Conservation (phyloP, 2,329 filamentous ascomycete species). For the Nigrospora sphaerica region DNA sequence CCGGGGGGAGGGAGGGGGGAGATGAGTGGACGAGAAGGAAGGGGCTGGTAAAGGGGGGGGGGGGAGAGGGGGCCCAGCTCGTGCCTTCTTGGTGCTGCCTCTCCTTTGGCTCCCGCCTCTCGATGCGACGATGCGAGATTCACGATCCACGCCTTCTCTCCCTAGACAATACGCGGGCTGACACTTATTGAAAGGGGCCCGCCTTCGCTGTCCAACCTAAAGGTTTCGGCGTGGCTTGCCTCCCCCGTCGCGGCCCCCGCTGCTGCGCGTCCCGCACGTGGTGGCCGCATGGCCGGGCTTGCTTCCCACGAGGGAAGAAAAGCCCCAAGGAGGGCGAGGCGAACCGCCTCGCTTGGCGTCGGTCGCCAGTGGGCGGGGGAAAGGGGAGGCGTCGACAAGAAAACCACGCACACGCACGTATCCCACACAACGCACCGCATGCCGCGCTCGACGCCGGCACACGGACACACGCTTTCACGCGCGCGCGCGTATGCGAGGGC, state of each 20-base stretch:
- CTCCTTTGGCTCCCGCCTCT: background rate
- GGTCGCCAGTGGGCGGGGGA: too few species aligned
- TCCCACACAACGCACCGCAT: too few species aligned
- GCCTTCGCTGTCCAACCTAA: conserved; percentile 7
- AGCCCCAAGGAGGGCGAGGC: too few species aligned
- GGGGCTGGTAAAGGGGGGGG: background rate
- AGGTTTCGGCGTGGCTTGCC: conserved; percentile 5
- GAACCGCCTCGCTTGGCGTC: too few species aligned
- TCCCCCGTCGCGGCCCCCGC: conserved; percentile 1
- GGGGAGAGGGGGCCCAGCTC: too few species aligned
- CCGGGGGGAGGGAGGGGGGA: background rate
- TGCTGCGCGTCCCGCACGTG: conserved; percentile 11
- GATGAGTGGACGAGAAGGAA: background rate
- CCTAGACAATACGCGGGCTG: background rate
- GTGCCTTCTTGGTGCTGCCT: background rate
- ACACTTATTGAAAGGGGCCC: conserved; percentile 4
- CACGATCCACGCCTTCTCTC: conserved; percentile 5
- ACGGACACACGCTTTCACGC: too few species aligned
- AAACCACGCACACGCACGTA: too few species aligned
- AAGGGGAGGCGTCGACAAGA: too few species aligned
- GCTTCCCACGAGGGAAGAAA: too few species aligned
- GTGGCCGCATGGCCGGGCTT: conserved; percentile 6
- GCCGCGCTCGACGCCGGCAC: too few species aligned
- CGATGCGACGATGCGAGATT: conserved; percentile 3
- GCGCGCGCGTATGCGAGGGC: too few species aligned